Conservation (phyloP, 176 grass and related monocot genomes). For the Aegilops longissima region DNA sequence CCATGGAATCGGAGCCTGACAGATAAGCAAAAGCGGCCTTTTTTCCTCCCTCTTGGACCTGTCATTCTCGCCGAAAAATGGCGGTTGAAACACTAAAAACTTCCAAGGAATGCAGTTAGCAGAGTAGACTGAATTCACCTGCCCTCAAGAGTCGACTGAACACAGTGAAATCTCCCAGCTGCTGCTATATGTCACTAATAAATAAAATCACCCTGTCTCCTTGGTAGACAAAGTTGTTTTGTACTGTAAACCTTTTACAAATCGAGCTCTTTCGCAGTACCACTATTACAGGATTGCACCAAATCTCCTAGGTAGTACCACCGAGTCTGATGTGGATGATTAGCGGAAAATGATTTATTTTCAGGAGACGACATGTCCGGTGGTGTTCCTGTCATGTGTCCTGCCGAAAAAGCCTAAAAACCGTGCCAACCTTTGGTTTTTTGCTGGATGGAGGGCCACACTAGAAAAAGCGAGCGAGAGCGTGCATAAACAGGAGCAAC, state of each 20-base stretch:
- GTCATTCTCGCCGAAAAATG: constrained; percentile 34
- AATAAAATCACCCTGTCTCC: not conserved
- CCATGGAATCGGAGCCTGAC: constrained; percentile 16
- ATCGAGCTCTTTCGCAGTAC: not conserved
- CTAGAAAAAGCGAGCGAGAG: constrained; percentile 10
- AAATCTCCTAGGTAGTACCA: not conserved
- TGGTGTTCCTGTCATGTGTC: constrained; percentile 39
- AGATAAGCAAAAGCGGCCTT: constrained; percentile 22
- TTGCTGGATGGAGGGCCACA: not conserved
- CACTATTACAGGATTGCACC: not conserved
- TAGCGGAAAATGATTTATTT: constrained; percentile 9
- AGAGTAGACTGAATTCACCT: not conserved
- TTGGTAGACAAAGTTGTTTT: not conserved
- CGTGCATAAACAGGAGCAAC: constrained; percentile 25
- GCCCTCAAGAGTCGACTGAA: not conserved
- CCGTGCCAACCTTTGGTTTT: constrained; percentile 27
- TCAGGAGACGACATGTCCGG: constrained; percentile 29
- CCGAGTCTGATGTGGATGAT: not conserved
- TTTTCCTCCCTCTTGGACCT: constrained; percentile 9
- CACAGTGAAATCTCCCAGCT: not conserved
- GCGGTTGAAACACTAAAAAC: constrained; percentile 16
- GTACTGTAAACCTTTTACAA: not conserved
- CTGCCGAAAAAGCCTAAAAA: constrained; percentile 44
- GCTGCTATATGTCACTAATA: not conserved
- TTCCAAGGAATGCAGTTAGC: constrained; percentile 19